Percentiles rank a stretch among this genome's conserved stretches.
phyloP scores from a whole-genome alignment of 176 grass and related monocot species.

The Eragrostis curvula region DNA sequence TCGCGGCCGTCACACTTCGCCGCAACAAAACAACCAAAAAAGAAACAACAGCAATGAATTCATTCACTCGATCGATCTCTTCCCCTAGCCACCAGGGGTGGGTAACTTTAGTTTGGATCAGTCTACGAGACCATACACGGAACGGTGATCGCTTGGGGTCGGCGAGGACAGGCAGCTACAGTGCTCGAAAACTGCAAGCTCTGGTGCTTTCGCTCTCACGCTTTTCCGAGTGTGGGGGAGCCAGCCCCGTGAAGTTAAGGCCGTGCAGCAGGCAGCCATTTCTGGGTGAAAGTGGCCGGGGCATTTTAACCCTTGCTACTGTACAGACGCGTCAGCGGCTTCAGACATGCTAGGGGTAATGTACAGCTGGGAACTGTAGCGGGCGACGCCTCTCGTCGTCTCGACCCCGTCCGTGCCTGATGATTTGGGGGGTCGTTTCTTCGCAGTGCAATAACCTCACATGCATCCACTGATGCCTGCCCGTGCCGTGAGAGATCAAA shows the following conservation, averaged over 20 bases:
- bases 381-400: neutral
- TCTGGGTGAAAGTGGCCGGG: neutral
- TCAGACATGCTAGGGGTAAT: too few relatives aligned
- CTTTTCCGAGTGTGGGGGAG: neutral
- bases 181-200: constrained; percentile 52
- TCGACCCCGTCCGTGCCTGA: constrained; percentile 42
- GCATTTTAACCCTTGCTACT: neutral
- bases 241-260: constrained; percentile 6
- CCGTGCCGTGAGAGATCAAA: neutral
- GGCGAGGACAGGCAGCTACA: constrained; percentile 45
- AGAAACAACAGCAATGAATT: neutral
- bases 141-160: constrained; percentile 14
- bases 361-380: constrained; percentile 42
- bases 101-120: neutral
- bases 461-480: neutral
- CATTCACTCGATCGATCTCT: neutral
- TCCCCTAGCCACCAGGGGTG: too few relatives aligned
- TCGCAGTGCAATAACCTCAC: neutral
- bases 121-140: constrained; percentile 16
- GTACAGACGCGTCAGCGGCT: constrained; percentile 22
- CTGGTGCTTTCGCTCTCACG: constrained; percentile 21
- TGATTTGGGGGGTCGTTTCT: neutral
- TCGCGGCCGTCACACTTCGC: neutral
- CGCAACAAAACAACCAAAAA: neutral
- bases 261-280: constrained; percentile 28